These are phyloP conservation scores for Chrysopogon serrulatus DNA, from an alignment of 176 grass and related monocot species.

Conservation along the genomic window DNA sequence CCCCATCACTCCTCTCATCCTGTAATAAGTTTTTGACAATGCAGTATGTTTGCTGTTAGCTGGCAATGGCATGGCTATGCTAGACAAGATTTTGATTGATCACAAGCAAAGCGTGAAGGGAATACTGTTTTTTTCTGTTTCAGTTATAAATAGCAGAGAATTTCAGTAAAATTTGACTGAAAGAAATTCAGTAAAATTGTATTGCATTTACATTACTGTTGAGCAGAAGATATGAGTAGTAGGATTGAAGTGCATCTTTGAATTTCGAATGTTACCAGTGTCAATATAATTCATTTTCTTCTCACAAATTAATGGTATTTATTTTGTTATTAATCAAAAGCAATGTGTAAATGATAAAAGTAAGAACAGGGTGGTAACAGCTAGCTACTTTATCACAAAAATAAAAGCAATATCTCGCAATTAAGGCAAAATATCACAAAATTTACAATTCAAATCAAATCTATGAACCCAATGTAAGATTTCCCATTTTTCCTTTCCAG, in stretches of 20 bases:
- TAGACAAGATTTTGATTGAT: background rate
- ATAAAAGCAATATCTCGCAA: background rate
- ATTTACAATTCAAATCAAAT: too few species aligned
- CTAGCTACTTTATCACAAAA: background rate
- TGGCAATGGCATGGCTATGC: background rate
- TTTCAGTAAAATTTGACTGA: background rate
- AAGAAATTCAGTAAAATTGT: too few species aligned
- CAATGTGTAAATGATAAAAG: background rate
- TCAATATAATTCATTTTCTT: background rate
- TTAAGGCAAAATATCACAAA: background rate
- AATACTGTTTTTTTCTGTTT: background rate
- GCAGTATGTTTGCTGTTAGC: background rate
- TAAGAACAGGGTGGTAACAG: background rate
- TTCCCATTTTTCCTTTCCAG: background rate
- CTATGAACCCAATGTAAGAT: background rate
- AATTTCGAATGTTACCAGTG: background rate
- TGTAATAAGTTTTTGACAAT: background rate
- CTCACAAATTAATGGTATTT: background rate
- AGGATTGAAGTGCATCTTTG: background rate
- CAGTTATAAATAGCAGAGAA: background rate
- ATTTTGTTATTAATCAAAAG: background rate
- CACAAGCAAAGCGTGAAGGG: too few species aligned
- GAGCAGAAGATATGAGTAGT: background rate
- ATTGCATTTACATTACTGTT: background rate
- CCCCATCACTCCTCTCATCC: slow-evolving; percentile 12